Evolutionary conservation across 2,329 filamentous ascomycete species (phyloP), one percentile per base, ranked within the genome.

Genomic region (Penicillium janthinellum): DNA sequence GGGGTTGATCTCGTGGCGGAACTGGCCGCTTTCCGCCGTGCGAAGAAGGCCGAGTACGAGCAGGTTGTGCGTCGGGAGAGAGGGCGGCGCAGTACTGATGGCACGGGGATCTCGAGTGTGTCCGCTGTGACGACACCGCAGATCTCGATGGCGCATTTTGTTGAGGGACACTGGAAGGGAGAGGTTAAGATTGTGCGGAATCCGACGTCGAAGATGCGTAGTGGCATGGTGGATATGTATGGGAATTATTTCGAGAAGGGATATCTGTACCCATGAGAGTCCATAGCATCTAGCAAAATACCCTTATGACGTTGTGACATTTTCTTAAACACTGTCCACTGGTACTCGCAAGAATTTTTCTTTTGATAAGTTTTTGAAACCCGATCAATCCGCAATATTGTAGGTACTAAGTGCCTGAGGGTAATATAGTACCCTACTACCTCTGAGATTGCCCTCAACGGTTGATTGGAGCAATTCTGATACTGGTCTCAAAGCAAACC

Each of bases 141-240:
- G 20, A 50, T 66, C 39, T 60, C 71, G 7, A 66, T 77, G 52
- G 67, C 73, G 3, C 68, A 72, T n/a, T 77, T 75, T 62, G 78
- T 86, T 0, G 82, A 85, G 57, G 85, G 85, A 0, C 80, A 84
- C 63, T 88, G 86, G 86, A 79, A 82, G 34, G 86, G 86, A 5
- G 77, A 84, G 37, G 80, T 88, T 25, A 83, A 83, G 55, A 78
- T 88, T 34, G 75, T 87, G n/a, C 75, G 84, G 38, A 78, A 79
- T 63, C 65, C 76, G 15, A 70, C 72, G 12, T 72, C 71, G 0
- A 73, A 77, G 55, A 67, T 71, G 11, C 73, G 79, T 54, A 79
- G 70, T 50, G 80, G 79, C 11, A 74, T 77, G 34, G 81, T 84
- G 41, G 79, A 81, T 67, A 81, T 80, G 66, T 84, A 82, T 70